Conservation (phyloP, 1,139 yeast species). For the Kodamaea alishanica region DNA sequence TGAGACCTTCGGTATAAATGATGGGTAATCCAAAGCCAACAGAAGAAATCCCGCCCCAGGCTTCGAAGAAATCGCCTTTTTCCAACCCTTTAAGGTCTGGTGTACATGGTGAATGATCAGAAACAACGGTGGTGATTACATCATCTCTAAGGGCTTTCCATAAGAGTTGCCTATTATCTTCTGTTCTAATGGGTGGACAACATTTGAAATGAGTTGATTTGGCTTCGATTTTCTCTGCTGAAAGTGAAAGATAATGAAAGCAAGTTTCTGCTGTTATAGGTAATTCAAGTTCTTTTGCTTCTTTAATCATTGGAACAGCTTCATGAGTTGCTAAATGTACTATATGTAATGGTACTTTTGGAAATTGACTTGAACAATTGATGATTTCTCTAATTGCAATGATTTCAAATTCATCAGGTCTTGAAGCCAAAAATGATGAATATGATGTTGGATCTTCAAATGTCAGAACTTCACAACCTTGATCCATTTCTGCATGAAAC, state of each 20-base stretch:
- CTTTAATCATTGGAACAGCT: conserved; percentile 66
- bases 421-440: conserved; percentile 70
- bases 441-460: conserved; percentile 61
- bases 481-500: conserved; percentile 91
- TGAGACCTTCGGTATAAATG: conserved; percentile 68
- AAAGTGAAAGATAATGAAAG: conserved; percentile 79
- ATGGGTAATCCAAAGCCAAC: conserved; percentile 88
- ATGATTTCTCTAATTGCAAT: conserved; percentile 75
- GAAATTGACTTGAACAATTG: conserved; percentile 53
- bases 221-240: conserved; percentile 72
- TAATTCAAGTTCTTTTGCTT: conserved; percentile 58
- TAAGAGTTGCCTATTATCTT: conserved; percentile 61
- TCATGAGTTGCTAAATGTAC: conserved; percentile 86
- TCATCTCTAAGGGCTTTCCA: conserved; percentile 73
- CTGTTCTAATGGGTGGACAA: conserved; percentile 88
- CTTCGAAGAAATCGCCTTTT: conserved; percentile 81
- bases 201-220: conserved; percentile 84
- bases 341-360: conserved; percentile 74
- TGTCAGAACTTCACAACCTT: conserved; percentile 6
- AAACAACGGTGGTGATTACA: conserved; percentile 79
- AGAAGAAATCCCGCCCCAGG: conserved; percentile 98
- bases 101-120: conserved; percentile 95
- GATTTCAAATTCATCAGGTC: conserved; percentile 86
- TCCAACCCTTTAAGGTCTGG: conserved; percentile 81
- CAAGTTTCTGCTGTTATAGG: conserved; percentile 86